Percentiles rank a stretch among this genome's conserved stretches.
These are phyloP conservation scores for Pyrus hybrid DNA, from an alignment of 331 rosid species.

Conservation along the genomic window DNA sequence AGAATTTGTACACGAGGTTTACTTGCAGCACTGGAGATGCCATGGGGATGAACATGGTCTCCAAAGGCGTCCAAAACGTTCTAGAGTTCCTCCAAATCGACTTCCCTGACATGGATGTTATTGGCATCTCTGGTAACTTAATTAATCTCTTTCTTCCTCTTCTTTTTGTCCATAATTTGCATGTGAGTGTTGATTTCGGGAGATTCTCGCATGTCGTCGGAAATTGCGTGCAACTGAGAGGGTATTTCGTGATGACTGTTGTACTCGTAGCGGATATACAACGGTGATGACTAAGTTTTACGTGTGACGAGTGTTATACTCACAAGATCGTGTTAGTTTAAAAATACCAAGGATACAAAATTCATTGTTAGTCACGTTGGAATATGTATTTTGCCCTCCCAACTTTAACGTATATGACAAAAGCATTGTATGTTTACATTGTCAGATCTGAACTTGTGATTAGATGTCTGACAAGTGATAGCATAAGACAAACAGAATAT, in stretches of 20 bases:
- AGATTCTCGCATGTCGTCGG: not conserved
- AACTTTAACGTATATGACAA: no score
- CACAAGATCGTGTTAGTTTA: no score
- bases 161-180: not conserved
- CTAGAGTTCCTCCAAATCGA: slow-evolving; percentile 38
- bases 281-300: no score
- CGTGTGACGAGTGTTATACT: no score
- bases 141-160: not conserved
- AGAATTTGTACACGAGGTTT: slow-evolving; percentile 55
- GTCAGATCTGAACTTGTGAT: not conserved
- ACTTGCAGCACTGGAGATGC: slow-evolving; percentile 60
- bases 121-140: slow-evolving; percentile 50
- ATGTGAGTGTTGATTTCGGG: not conserved
- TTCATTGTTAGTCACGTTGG: no score
- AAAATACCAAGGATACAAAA: no score
- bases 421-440: not conserved
- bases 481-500: not conserved
- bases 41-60: slow-evolving; percentile 82
- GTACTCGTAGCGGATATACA: no score
- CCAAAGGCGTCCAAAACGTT: slow-evolving; percentile 64
- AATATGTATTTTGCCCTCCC: no score
- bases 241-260: not conserved
- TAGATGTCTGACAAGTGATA: not conserved
- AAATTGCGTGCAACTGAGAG: not conserved
- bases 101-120: slow-evolving; percentile 60